These are phyloP conservation scores for Pythium myriotylum DNA, from an alignment of 352 stramenopile genomes.

Conservation along the genomic window DNA sequence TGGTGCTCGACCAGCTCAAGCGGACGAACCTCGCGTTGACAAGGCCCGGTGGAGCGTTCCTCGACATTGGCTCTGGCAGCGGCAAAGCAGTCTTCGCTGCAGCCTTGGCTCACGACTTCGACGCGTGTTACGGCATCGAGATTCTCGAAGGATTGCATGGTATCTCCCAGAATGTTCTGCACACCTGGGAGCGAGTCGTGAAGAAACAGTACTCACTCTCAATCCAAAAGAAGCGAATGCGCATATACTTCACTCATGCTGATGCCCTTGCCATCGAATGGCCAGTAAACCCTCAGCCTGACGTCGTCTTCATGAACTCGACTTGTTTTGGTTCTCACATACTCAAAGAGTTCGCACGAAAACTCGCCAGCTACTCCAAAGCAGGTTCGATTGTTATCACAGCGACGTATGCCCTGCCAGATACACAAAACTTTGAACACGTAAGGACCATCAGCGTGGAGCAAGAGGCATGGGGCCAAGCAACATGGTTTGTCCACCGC, in stretches of 20 bases:
- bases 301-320: constrained; percentile 90
- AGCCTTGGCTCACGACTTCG: constrained; percentile 84
- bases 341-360: constrained; percentile 54
- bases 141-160: constrained; percentile 79
- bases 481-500: constrained; percentile 59
- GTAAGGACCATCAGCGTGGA: constrained; percentile 46
- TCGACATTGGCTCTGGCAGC: constrained; percentile 88
- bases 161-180: constrained; percentile 58
- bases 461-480: constrained; percentile 61
- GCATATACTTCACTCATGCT: constrained; percentile 69
- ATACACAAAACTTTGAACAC: constrained; percentile 48
- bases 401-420: constrained; percentile 53
- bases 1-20: constrained; percentile 65
- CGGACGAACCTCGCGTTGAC: constrained; percentile 59
- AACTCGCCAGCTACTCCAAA: constrained; percentile 54
- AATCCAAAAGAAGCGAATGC: constrained; percentile 69
- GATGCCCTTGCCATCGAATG: constrained; percentile 80
- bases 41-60: constrained; percentile 75
- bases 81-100: constrained; percentile 89
- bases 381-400: constrained; percentile 60
- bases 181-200: constrained; percentile 57
- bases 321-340: constrained; percentile 85
- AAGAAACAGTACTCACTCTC: constrained; percentile 50
- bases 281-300: constrained; percentile 38
- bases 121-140: constrained; percentile 84